phyloP scores from a whole-genome alignment of 768 basidiomycete species.

The Panus rudis region DNA sequence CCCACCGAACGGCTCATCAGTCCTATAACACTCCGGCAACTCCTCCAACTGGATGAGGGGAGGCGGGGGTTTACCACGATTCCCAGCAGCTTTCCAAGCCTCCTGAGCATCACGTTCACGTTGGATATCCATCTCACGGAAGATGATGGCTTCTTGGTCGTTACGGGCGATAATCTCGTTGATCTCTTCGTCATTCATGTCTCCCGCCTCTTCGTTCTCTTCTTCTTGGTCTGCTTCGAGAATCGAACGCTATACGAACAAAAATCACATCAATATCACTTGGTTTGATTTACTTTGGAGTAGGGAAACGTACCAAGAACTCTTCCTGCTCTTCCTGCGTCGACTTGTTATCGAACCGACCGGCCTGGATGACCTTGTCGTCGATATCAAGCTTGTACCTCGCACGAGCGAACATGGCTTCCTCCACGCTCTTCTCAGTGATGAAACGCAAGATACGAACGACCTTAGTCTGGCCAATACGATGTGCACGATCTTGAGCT shows the following conservation, averaged over 20 bases:
- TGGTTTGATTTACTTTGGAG: slow-evolving; percentile 9
- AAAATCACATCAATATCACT: slow-evolving; percentile 4
- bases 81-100: slow-evolving; percentile 64
- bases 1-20: slow-evolving; percentile 69
- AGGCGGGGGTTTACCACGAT: slow-evolving; percentile 70
- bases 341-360: slow-evolving; percentile 98
- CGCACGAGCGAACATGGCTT: slow-evolving; percentile 94
- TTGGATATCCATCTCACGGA: slow-evolving; percentile 76
- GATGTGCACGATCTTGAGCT: slow-evolving; percentile 98
- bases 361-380: slow-evolving; percentile 98
- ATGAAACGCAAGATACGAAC: slow-evolving; percentile 96
- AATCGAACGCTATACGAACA: slow-evolving; percentile 62
- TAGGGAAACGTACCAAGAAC: slow-evolving; percentile 59
- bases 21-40: slow-evolving; percentile 87
- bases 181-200: slow-evolving; percentile 92
- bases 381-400: slow-evolving; percentile 97
- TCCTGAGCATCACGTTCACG: slow-evolving; percentile 63
- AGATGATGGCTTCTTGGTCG: slow-evolving; percentile 71
- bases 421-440: slow-evolving; percentile 97
- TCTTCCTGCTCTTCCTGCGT: slow-evolving; percentile 97
- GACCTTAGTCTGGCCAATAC: slow-evolving; percentile 98
- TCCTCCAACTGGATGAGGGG: slow-evolving; percentile 82
- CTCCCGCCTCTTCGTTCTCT: slow-evolving; percentile 83
- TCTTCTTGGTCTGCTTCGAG: slow-evolving; percentile 87
- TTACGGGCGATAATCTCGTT: slow-evolving; percentile 86